Evolutionary conservation across 768 basidiomycete species (phyloP), one percentile per base, ranked within the genome.

Genomic region (Tylopilus balloui): DNA sequence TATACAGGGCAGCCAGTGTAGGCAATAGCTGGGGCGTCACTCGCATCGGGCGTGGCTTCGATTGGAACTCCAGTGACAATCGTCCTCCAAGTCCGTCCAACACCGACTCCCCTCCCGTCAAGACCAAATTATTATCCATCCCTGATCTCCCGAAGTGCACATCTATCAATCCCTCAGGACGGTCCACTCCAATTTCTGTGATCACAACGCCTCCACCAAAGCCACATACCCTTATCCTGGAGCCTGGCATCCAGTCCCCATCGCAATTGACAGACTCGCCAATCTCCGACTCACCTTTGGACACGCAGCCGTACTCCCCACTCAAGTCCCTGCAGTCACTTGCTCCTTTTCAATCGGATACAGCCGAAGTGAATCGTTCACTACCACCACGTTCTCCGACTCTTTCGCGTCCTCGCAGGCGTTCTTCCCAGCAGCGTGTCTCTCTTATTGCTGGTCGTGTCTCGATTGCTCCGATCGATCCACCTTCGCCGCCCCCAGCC

Each of bases 1-100:
- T 84, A 17, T 81, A 83, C 68, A 73, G 78, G 51, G 71, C 83
- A 7, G 76, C 85, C 34, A 86, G 83, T 51, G 81, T 85, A 45
- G 80, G 83, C 27, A 80, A 81, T 53, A 89, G 87, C 68, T 92
- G 87, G 86, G 85, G 84, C 7, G 88, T 92, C 52, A 91, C 89
- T 17, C 88, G 80, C 31, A 84, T 91, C 40, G 89, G 89, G 11
- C 80, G 86, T 40, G 89, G 89, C 15, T 90, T 88, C 62, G 74
- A 87, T 66, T 90, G 88, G 86, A 75, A 74, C 47, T 68, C 74
- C 50, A 69, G 68, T 42, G 65, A 69, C 36, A 73, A 73, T 29
- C 62, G 68, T 29, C 53, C 47, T 42, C 7, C 53, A 36, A 51
- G 35, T 34, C 31, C 46, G 25, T 37, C 48, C 21, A 28, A 57